Conservation (phyloP, 225 moss, liverwort and hornwort genomes). For the Bryoerythrophyllum caledonicum region DNA sequence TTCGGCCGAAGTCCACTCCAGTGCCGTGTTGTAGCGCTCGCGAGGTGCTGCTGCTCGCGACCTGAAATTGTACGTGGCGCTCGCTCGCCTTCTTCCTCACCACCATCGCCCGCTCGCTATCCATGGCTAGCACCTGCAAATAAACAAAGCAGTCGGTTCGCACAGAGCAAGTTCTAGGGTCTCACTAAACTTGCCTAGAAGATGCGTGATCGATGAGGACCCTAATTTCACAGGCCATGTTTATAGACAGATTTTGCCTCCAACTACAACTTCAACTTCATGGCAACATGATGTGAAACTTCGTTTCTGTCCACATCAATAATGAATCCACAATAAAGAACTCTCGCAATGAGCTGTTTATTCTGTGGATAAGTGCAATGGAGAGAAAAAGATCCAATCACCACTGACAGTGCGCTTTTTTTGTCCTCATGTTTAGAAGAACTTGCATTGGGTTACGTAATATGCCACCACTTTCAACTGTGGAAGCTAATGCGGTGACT, state of each 20-base stretch:
- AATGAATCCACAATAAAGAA: no score
- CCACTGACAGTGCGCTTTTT: background rate
- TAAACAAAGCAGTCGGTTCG: background rate
- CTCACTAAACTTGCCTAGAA: background rate
- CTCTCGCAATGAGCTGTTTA: background rate
- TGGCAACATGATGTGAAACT: no score
- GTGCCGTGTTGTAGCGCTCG: no score
- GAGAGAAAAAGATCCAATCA: background rate
- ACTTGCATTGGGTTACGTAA: background rate
- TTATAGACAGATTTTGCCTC: no score
- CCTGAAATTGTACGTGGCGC: background rate
- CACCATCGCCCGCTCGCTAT: background rate
- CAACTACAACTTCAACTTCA: background rate
- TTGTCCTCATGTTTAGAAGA: background rate
- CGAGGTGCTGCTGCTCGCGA: background rate
- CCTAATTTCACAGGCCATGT: no score
- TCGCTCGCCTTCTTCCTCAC: background rate
- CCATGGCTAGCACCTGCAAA: background rate
- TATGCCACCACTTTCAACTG: background rate
- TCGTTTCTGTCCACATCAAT: no score
- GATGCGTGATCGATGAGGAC: no score
- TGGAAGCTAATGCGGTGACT: background rate
- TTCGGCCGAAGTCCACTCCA: background rate
- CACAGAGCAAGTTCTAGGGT: background rate
- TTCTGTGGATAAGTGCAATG: background rate